Conservation (phyloP, 148 eudicot genomes). For the Oxyria digyna region DNA sequence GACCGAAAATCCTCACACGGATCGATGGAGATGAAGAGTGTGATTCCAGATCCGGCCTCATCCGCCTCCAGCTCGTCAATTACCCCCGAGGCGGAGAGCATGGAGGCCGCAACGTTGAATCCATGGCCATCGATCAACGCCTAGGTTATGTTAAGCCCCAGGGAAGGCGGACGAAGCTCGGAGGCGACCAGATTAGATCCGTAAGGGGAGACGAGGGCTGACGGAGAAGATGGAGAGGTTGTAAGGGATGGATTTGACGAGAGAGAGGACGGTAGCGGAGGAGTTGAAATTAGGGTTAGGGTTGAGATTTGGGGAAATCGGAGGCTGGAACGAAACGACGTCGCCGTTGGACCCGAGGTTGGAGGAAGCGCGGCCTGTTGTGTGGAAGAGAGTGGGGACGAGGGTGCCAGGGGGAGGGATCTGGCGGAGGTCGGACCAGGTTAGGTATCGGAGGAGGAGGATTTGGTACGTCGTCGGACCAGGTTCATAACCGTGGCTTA, state of each 20-base stretch:
- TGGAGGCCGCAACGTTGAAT: conserved; percentile 75
- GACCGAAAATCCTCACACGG: too few species aligned
- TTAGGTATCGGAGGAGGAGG: conserved; percentile 58
- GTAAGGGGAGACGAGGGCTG: conserved; percentile 34
- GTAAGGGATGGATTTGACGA: conserved; percentile 38
- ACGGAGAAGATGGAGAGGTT: conserved; percentile 47
- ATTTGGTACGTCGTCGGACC: conserved; percentile 76
- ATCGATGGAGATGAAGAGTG: conserved; percentile 73
- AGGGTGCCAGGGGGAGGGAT: conserved; percentile 47
- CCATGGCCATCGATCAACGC: conserved; percentile 60
- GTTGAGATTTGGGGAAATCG: conserved; percentile 1
- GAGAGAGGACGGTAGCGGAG: conserved; percentile 36
- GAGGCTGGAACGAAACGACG: conserved; percentile 32
- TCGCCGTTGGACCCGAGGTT: conserved; percentile 33
- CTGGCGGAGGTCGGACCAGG: conserved; percentile 48
- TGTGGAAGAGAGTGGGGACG: conserved; percentile 60
- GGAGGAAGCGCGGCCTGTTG: conserved; percentile 58
- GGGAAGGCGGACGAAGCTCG: conserved; percentile 40
- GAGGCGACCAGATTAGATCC: conserved; percentile 56
- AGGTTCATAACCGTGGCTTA: too few species aligned
- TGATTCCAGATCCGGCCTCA: conserved; percentile 82
- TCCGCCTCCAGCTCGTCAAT: conserved; percentile 50
- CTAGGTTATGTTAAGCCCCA: conserved; percentile 54
- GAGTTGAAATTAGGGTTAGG: conserved; percentile 6
- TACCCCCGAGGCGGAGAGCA: conserved; percentile 77